phyloP scores from a whole-genome alignment of 2,329 filamentous ascomycete species.

The Bertia moriformis region DNA sequence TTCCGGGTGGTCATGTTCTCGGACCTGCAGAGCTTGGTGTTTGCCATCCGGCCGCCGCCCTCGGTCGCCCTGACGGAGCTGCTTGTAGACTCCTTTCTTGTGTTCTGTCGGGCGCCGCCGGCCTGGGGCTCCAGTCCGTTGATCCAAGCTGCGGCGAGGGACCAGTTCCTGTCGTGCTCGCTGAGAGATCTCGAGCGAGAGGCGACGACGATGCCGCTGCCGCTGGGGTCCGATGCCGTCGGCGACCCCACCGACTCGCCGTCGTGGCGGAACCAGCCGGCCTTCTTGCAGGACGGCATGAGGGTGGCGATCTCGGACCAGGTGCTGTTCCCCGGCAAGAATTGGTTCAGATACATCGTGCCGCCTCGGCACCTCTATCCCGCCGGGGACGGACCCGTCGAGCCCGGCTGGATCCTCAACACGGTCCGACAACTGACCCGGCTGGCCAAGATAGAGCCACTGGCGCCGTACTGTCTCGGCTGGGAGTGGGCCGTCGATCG shows the following conservation, averaged over 20 bases:
- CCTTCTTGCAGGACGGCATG: neutral
- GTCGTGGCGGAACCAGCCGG: too few species aligned
- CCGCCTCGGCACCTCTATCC: slow-evolving; percentile 8
- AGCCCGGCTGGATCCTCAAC: slow-evolving; percentile 30
- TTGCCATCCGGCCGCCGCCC: slow-evolving; percentile 26
- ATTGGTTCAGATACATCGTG: slow-evolving; percentile 28
- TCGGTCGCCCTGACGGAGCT: slow-evolving; percentile 20
- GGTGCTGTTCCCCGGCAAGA: slow-evolving; percentile 23
- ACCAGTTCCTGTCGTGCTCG: slow-evolving; percentile 33
- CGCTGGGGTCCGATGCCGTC: too few species aligned
- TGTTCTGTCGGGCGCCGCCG: slow-evolving; percentile 53
- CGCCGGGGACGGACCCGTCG: slow-evolving; percentile 15
- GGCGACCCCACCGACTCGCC: too few species aligned
- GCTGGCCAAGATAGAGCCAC: slow-evolving; percentile 23
- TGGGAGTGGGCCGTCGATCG: slow-evolving; percentile 44
- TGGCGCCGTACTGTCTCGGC: slow-evolving; percentile 60
- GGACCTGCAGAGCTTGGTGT: slow-evolving; percentile 55
- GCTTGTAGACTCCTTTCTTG: slow-evolving; percentile 56
- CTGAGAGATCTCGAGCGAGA: slow-evolving; percentile 21
- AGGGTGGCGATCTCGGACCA: neutral
- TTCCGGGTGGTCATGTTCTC: slow-evolving; percentile 69
- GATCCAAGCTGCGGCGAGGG: slow-evolving; percentile 23
- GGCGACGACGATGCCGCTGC: too few species aligned
- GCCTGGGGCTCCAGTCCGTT: slow-evolving; percentile 11
- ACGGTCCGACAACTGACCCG: slow-evolving; percentile 42